phyloP scores from a whole-genome alignment of 257 asterid genomes.

The Solanum sejunctum region DNA sequence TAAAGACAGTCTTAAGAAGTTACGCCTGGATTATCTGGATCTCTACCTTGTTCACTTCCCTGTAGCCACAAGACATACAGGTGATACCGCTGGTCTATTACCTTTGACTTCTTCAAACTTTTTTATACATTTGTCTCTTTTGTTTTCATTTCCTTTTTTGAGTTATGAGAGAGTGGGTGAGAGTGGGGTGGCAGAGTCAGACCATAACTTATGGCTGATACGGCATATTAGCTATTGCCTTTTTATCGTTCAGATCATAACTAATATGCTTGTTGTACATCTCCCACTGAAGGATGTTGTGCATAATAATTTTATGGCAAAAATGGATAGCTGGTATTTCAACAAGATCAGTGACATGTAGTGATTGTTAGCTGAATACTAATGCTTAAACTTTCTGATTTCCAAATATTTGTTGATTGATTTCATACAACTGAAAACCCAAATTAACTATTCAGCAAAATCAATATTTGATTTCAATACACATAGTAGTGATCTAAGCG shows the following conservation, averaged over 20 bases:
- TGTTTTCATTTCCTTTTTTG: neutral
- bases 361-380: neutral
- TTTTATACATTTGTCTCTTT: neutral
- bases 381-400: neutral
- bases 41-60: slow-evolving; percentile 61
- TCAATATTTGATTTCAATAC: neutral
- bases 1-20: slow-evolving; percentile 48
- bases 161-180: neutral
- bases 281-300: neutral
- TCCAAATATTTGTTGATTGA: neutral
- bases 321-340: neutral
- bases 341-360: neutral
- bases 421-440: neutral
- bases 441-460: neutral
- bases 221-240: neutral
- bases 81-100: slow-evolving; percentile 6
- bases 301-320: neutral
- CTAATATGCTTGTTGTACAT: neutral
- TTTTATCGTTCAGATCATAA: neutral
- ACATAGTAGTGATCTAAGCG: neutral
- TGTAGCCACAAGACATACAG: slow-evolving; percentile 58
- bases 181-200: no score
- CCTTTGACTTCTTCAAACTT: neutral
- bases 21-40: slow-evolving; percentile 45
- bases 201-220: neutral